phyloP scores from a whole-genome alignment of 192 early-diverging fungal genomes.

The Neocallimastix lanati region DNA sequence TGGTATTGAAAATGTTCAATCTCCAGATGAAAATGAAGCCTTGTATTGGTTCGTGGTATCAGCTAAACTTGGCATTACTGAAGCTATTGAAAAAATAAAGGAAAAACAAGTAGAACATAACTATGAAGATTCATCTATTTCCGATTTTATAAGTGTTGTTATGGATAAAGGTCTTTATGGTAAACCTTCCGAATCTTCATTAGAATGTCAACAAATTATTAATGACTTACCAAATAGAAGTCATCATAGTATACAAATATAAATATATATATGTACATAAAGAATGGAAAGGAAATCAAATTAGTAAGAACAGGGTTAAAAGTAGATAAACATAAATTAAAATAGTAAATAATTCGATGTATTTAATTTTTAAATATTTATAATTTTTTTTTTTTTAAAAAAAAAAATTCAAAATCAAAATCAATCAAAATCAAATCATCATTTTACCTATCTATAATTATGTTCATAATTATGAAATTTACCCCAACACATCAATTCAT shows the following conservation, averaged over 20 bases:
- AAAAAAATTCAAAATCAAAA: no score
- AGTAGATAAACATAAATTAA: no score
- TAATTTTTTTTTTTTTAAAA: no score
- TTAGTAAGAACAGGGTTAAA: no score
- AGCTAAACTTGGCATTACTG: neutral
- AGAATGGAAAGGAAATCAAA: no score
- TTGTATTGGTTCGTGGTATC: neutral
- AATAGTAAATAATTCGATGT: no score
- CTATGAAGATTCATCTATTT: neutral
- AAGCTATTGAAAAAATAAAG: neutral
- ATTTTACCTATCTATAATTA: no score
- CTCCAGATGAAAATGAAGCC: neutral
- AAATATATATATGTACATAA: neutral
- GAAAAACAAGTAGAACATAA: neutral
- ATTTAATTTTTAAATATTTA: no score
- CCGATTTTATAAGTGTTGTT: neutral
- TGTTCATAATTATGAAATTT: no score
- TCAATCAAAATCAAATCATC: no score
- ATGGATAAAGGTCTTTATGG: neutral
- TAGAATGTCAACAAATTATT: neutral
- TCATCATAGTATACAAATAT: neutral
- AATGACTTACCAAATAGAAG: neutral
- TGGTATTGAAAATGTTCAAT: neutral
- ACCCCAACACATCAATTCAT: no score
- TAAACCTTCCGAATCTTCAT: neutral